Percentiles rank a stretch among this genome's conserved stretches.
phyloP scores from a whole-genome alignment of 352 stramenopile species.

The Globisporangium emineosum region DNA sequence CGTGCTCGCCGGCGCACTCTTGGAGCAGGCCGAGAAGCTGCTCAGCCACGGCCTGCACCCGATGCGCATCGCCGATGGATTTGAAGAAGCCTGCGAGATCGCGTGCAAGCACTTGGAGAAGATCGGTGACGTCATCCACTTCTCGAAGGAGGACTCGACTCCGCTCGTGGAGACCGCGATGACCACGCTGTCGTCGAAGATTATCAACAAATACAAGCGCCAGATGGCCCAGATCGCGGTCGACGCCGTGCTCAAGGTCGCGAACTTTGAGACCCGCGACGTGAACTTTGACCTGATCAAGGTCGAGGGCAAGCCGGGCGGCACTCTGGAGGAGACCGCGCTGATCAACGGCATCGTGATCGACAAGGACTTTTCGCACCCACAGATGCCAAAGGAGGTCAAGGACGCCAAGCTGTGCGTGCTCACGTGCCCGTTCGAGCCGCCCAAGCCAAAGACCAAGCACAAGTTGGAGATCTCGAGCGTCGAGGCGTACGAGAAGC shows the following conservation, averaged over 20 bases:
- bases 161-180: slow-evolving; percentile 96
- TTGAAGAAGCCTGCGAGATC: slow-evolving; percentile 97
- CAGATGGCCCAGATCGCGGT: slow-evolving; percentile 99
- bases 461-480: slow-evolving; percentile 99
- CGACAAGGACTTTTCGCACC: slow-evolving; percentile 99
- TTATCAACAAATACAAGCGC: slow-evolving; percentile 98
- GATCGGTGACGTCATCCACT: slow-evolving; percentile 97
- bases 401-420: slow-evolving; percentile 98
- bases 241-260: slow-evolving; percentile 96
- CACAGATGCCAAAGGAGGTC: slow-evolving; percentile 98
- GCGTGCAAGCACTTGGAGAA: slow-evolving; percentile 93
- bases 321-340: slow-evolving; percentile 96
- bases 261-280: slow-evolving; percentile 97
- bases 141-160: slow-evolving; percentile 92
- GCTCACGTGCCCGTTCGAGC: slow-evolving; percentile 99
- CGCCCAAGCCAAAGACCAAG: slow-evolving; percentile 99
- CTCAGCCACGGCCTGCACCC: slow-evolving; percentile 97
- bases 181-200: slow-evolving; percentile 99
- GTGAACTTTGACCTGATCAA: slow-evolving; percentile 99
- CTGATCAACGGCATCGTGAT: slow-evolving; percentile 99
- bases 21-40: slow-evolving; percentile 98
- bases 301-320: slow-evolving; percentile 97
- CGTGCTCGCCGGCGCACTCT: slow-evolving; percentile 95
- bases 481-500: slow-evolving; percentile 95
- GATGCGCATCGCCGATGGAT: slow-evolving; percentile 98